Evolutionary conservation across 441 rosid species (phyloP).

Genomic region (Erodium trifolium): DNA sequence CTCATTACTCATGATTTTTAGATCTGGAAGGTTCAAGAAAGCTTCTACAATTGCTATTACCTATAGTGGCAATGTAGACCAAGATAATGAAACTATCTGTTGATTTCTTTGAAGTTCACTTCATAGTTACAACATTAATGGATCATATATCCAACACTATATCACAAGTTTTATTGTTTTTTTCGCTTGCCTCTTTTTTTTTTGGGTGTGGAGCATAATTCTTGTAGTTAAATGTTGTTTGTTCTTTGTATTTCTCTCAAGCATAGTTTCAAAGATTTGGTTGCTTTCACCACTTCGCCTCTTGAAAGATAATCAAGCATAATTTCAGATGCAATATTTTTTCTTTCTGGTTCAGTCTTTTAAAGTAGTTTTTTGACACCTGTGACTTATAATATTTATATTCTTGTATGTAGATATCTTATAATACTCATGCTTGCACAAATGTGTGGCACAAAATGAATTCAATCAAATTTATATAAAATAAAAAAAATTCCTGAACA

Average conservation of each 20-base stretch:
- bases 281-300: background rate
- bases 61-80: too few relatives aligned
- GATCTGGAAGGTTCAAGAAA: too few relatives aligned
- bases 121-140: too few relatives aligned
- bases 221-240: background rate
- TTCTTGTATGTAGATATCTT: background rate
- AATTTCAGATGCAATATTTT: background rate
- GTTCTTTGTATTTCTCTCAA: background rate
- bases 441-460: background rate
- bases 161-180: too few relatives aligned
- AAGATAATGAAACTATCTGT: too few relatives aligned
- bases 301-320: background rate
- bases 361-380: background rate
- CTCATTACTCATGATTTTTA: too few relatives aligned
- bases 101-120: too few relatives aligned
- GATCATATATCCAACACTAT: too few relatives aligned
- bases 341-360: background rate
- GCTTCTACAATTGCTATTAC: too few relatives aligned
- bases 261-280: background rate
- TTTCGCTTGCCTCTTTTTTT: too few relatives aligned
- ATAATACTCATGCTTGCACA: background rate
- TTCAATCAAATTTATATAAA: background rate
- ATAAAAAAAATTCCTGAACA: conserved; percentile 16
- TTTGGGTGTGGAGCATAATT: too few relatives aligned
- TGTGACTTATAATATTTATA: background rate